Base-by-base conservation (phyloP, 169 alveolate genomes). In the Cryptosporidium viatorum region DNA sequence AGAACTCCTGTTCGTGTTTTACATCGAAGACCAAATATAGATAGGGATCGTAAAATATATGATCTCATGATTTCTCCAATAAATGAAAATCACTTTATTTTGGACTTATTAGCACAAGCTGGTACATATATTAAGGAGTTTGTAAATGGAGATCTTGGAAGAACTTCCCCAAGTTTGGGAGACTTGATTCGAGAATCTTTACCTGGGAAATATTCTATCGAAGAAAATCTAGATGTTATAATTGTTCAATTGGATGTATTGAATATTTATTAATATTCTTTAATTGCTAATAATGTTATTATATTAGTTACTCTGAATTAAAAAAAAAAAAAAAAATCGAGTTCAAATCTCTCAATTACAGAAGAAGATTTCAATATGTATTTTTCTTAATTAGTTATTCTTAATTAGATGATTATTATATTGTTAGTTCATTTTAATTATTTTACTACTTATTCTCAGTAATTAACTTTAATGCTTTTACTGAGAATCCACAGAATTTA, bases 121-220 rank as follows among this genome's bases (percentile, higher is more conserved):
- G 98, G 98, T 9, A 96, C 97, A 75, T 96, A 96, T 80, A 93
- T 96, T 21, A 96, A 96, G 93, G 98, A 96, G 92, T 95, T 96
- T 73, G 96, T 96, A 58, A 96, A 95, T 93, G 97, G 98, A 39
- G 98, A 96, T 91, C 80, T 95, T 51, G 97, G 97, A 60, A 94
- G 98, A 75, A 96, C 97, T 31, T 67, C 67, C 1, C 98, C 98
- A 29, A 95, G 93, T 73, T 68, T 96, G 37, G 96, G 95, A 59
- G 86, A 93, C 33, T 43, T 96, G 71, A 86, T 96, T 45, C 89
- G 48, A 35, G 91, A 84, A 60, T 26, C 65, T 21, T 21, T 69
- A 51, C 50, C 86, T 31, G 51, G 39, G 70, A 73, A 73, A 26
- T 16, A 7, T 55, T 26, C 14, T 33, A 39, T 41, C 23, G 48